These are phyloP conservation scores for Puccinia polysora DNA, from an alignment of 1,284 basidiomycete species.

Conservation along the genomic window DNA sequence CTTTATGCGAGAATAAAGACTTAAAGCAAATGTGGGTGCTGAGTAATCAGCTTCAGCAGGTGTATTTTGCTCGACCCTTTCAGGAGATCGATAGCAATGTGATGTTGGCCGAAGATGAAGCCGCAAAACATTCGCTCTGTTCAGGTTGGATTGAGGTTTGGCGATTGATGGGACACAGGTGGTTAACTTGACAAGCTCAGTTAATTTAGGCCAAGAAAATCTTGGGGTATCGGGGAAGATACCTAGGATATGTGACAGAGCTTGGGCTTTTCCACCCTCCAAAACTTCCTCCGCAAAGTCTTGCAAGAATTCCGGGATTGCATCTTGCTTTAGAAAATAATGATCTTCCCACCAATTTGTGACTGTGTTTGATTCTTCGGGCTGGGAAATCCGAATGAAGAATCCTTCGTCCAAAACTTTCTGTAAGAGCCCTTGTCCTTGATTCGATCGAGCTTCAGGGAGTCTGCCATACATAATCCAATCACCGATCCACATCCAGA, in stretches of 20 bases:
- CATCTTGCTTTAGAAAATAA: slow-evolving; percentile 4
- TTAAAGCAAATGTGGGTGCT: background rate
- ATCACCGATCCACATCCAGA: slow-evolving; percentile 28
- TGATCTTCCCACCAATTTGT: slow-evolving; percentile 28
- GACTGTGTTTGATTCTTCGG: background rate
- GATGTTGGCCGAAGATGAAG: slow-evolving; percentile 7
- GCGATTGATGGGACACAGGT: background rate
- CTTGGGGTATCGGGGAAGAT: background rate
- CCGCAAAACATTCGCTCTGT: background rate
- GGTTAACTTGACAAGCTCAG: background rate
- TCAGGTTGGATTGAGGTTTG: background rate
- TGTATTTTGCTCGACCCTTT: background rate
- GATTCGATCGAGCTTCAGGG: background rate
- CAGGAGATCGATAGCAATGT: background rate
- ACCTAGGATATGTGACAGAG: slow-evolving; percentile 7
- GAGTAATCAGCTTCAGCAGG: background rate
- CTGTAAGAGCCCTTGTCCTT: background rate
- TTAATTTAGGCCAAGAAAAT: slow-evolving; percentile 5
- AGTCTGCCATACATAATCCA: slow-evolving; percentile 35
- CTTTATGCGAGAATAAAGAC: background rate
- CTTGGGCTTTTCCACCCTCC: slow-evolving; percentile 33
- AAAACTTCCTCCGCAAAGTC: slow-evolving; percentile 24
- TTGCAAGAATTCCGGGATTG: slow-evolving; percentile 7
- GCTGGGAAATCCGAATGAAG: background rate
- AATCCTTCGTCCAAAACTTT: slow-evolving; percentile 4